A percentile compares a stretch with the other conserved stretches of the same genome.
Conservation (phyloP, 352 stramenopile species). For the Pythium apleroticum region DNA sequence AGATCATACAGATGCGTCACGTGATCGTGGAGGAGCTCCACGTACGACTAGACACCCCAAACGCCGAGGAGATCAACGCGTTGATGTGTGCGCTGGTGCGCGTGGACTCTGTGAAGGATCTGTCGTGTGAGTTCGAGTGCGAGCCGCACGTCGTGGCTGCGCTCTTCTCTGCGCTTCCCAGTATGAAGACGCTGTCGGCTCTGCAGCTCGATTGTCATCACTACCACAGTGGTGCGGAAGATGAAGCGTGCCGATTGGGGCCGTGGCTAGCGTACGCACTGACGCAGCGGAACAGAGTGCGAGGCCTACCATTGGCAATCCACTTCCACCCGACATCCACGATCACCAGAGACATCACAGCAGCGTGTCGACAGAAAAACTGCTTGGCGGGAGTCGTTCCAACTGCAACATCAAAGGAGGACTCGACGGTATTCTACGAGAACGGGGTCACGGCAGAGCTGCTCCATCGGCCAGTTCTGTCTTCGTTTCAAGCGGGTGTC, state of each 20-base stretch:
- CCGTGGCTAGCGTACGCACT: slow-evolving; percentile 5
- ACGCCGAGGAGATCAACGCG: not conserved
- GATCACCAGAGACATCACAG: not conserved
- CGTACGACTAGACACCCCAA: not conserved
- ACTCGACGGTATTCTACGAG: not conserved
- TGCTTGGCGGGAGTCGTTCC: not conserved
- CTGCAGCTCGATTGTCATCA: slow-evolving; percentile 1
- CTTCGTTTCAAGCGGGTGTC: not conserved
- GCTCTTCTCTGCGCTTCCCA: slow-evolving; percentile 1
- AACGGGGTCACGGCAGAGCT: not conserved
- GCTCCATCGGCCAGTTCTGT: not conserved
- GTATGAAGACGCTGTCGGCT: not conserved
- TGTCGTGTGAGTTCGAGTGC: not conserved
- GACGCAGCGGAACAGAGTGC: not conserved
- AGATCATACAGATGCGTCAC: not conserved
- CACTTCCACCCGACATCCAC: not conserved
- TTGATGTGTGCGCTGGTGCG: not conserved
- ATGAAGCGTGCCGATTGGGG: not conserved
- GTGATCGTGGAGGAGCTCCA: not conserved
- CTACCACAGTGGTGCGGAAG: not conserved
- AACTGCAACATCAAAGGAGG: not conserved
- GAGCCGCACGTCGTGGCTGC: not conserved
- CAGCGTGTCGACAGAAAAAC: not conserved
- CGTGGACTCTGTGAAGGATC: not conserved
- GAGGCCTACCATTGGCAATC: not conserved